A percentile compares a stretch with the other conserved stretches of the same genome.
Conservation (phyloP, 140 eudicot species). For the Ambrosia hybrid region DNA sequence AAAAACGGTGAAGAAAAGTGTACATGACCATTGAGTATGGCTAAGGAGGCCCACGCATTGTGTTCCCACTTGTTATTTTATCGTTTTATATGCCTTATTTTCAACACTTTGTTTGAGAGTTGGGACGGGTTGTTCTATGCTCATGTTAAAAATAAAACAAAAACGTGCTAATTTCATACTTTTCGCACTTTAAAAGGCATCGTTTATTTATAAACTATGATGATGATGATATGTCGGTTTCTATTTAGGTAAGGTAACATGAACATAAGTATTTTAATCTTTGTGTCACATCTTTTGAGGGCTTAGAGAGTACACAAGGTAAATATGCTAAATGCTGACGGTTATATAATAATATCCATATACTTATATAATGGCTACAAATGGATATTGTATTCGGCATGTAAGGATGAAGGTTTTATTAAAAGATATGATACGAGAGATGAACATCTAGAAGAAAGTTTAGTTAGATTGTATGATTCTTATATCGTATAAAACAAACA, state of each 20-base stretch:
- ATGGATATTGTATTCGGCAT: background rate
- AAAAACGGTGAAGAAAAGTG: slow-evolving; percentile 7
- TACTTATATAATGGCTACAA: background rate
- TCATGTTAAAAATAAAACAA: slow-evolving; percentile 8
- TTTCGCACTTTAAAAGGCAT: slow-evolving; percentile 18
- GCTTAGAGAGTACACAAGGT: background rate
- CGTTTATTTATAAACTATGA: background rate
- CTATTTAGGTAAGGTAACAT: background rate
- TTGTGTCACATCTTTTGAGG: background rate
- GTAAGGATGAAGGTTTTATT: background rate
- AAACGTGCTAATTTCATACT: slow-evolving; percentile 32
- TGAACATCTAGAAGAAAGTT: background rate
- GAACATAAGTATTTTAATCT: background rate
- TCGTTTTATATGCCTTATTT: slow-evolving; percentile 9
- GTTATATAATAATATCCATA: background rate
- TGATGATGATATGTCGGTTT: slow-evolving; percentile 16
- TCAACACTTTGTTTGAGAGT: slow-evolving; percentile 13
- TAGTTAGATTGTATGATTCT: background rate
- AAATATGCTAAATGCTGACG: background rate
- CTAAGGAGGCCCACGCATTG: slow-evolving; percentile 16
- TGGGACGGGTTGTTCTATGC: background rate
- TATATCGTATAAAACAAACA: background rate
- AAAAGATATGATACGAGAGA: background rate
- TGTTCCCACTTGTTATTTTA: slow-evolving; percentile 18
- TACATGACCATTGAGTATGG: background rate